phyloP scores from a whole-genome alignment of 495 filamentous ascomycete genomes.

The Neurospora sp. region DNA sequence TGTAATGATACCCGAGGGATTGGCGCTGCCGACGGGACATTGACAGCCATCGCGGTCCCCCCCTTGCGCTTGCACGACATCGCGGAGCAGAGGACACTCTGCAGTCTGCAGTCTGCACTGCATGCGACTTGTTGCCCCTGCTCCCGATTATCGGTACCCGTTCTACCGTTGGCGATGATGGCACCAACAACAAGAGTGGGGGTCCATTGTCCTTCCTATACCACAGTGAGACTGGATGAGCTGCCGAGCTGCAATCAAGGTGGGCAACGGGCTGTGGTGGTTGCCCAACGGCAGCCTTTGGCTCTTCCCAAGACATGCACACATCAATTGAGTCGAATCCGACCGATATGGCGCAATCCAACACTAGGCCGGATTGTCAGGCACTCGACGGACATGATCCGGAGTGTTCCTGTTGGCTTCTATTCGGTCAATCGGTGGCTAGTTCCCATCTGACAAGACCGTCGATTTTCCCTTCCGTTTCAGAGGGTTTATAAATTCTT shows the following conservation, averaged over 20 bases:
- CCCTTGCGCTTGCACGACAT: not conserved
- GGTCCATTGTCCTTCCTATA: not conserved
- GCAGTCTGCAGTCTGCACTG: not conserved
- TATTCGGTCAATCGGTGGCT: not conserved
- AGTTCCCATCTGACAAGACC: not conserved
- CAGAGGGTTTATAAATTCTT: not conserved
- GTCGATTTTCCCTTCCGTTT: not conserved
- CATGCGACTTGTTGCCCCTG: not conserved
- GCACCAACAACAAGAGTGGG: constrained; percentile 4
- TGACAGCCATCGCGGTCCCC: not conserved
- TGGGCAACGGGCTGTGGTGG: not conserved
- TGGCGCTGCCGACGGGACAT: not conserved
- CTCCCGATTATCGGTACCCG: constrained; percentile 1
- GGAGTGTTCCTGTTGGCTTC: not conserved
- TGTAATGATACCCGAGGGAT: not conserved
- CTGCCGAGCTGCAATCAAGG: not conserved
- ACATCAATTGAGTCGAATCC: constrained; percentile 5
- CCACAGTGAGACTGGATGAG: not conserved
- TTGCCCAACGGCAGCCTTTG: not conserved
- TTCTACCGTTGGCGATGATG: not conserved
- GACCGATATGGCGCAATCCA: constrained; percentile 16
- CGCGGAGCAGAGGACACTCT: not conserved
- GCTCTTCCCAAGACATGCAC: not conserved
- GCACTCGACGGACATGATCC: not conserved
- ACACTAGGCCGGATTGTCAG: not conserved